Base-by-base conservation (phyloP, 208 protist genomes). In the Crithidia fasciculata region DNA sequence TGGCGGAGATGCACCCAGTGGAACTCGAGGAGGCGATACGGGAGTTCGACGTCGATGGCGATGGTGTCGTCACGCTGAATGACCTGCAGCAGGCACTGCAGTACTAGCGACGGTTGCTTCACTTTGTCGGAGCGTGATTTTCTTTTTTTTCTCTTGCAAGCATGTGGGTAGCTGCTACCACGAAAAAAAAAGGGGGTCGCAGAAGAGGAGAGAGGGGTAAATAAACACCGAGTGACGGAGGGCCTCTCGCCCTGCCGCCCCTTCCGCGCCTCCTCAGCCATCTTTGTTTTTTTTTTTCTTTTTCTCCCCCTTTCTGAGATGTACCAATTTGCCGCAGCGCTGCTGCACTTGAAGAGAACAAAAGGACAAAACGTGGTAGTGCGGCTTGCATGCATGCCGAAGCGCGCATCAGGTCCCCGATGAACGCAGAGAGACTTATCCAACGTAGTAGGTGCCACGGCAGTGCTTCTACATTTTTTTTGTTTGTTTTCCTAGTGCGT, bases 31-130 rank as follows among this genome's bases (percentile, higher is more conserved):
- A 65, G 2, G 87, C 86, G 5, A 59, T 94, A 4, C 28, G 57
- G n/a, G 85, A 93, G 70, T 83, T 84, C 47, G 91, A 96, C 55
- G 54, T 92, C 9, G 80, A 96, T 63, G 81, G 71, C 3, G 89
- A 96, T 54, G 91, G 91, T 15, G 39, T 74, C 10, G 78, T 96
- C 5, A 92, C 87, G 8, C 6, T 90, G 13, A 18, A 65, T 5
- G 91, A 96, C 66, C 39, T 96, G 15, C 58, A 49, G 9, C 74
- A 58, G 3, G 74, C 86, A 9, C 69, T 93, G 68, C 76, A 71
- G 41, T 76, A 70, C 10, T 53, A 44, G 45, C 45, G 45, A 28
- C 28, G 28, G 28, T 28, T 28, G 28, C 28, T 28, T 28, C 28
- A 1, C 28, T 1, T 28, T 1, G 45, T 8, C 12, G 45, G 12